Percentiles rank a stretch among this genome's conserved stretches.
Evolutionary conservation across 345 rosid genomes (phyloP).

Genomic region (Camelina sativa): DNA sequence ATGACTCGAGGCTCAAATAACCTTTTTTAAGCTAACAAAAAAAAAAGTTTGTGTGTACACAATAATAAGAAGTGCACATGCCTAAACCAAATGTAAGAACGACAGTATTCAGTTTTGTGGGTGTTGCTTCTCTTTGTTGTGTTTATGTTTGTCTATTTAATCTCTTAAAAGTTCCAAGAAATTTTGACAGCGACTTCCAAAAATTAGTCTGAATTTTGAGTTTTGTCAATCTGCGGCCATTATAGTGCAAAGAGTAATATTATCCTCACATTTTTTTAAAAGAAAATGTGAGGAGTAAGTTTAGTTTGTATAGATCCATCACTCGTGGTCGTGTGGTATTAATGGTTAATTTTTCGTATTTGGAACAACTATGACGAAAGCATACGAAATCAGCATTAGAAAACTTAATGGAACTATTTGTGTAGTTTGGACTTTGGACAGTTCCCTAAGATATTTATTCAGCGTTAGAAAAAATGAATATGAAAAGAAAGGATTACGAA

Average conservation of each 20-base stretch:
- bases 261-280: neutral
- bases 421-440: neutral
- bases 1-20: conserved; percentile 28
- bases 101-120: conserved; percentile 22
- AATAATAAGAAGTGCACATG: conserved; percentile 35
- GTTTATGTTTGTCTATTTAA: conserved; percentile 4
- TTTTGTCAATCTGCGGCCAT: conserved; percentile 2
- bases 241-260: neutral
- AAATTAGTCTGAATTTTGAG: neutral
- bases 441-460: neutral
- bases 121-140: conserved; percentile 41
- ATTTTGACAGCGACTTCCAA: conserved; percentile 22
- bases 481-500: conserved; percentile 24
- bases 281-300: neutral
- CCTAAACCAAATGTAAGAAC: conserved; percentile 32
- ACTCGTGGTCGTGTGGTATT: neutral
- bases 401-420: neutral
- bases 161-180: conserved; percentile 18
- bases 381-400: conserved; percentile 7
- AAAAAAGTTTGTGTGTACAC: conserved; percentile 23
- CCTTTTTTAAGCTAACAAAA: neutral
- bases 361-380: neutral
- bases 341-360: neutral
- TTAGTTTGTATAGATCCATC: neutral
- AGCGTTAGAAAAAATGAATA: neutral